These are phyloP conservation scores for Nicotiana noctiflora DNA, from an alignment of 257 asterid genomes.

Conservation along the genomic window DNA sequence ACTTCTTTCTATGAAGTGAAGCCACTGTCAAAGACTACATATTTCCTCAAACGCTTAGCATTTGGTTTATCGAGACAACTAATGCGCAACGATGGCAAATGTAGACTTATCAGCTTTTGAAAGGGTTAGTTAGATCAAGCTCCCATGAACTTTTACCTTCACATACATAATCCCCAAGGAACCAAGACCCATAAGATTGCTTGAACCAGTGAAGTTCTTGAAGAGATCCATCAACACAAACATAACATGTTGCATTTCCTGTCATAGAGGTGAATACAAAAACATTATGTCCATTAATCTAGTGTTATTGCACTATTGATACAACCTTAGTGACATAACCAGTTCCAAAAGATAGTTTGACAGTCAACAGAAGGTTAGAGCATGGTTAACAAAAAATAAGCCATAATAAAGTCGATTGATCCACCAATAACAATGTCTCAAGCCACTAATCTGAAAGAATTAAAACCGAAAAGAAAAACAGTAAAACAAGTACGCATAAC, in stretches of 20 bases:
- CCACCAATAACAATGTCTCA: neutral
- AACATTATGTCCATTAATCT: neutral
- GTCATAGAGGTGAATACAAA: constrained; percentile 12
- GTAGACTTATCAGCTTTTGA: neutral
- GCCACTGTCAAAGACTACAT: neutral
- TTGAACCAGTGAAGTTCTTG: constrained; percentile 90
- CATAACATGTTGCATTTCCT: constrained; percentile 62
- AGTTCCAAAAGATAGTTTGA: neutral
- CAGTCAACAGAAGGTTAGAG: neutral
- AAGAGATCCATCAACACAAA: constrained; percentile 42
- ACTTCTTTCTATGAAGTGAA: neutral
- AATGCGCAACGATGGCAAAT: neutral
- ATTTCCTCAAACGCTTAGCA: neutral
- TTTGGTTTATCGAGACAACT: neutral
- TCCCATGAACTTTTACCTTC: constrained; percentile 50
- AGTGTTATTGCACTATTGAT: neutral
- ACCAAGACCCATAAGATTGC: constrained; percentile 92
- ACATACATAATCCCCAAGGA: constrained; percentile 84
- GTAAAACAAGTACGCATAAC: neutral
- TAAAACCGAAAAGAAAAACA: neutral
- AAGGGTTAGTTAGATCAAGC: neutral
- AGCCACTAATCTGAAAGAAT: neutral
- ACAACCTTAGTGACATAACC: neutral
- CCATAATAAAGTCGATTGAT: neutral
- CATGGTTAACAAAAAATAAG: neutral